Base-by-base conservation (phyloP, 106 monocot species). In the Dendrobium nobile region DNA sequence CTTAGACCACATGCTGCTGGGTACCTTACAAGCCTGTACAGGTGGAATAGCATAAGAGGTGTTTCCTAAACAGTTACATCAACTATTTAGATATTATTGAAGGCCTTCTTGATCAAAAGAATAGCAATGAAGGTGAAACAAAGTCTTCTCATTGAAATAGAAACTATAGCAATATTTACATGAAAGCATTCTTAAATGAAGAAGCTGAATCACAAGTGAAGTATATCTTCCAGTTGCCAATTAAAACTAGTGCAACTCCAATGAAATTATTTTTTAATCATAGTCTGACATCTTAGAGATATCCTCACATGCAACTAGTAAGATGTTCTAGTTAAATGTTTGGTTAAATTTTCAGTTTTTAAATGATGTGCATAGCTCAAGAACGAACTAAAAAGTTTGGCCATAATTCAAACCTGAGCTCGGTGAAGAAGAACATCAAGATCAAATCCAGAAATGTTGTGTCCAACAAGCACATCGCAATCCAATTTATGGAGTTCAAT, bases 401-500 rank as follows among this genome's bases (percentile, higher is more conserved):
- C 33, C 48, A 33, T 74, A 41, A 65, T 56, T 55, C 77, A 80
- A 77, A 97, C 97, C 97, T 97, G 97, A 81, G 90, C 86, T 86
- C 98, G 87, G 44, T 98, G 92, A 45, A 98, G 92, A 86, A 98
- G 94, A 72, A 98, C 88, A 83, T 98, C 98, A 81, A 98, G 88
- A 81, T 98, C 98, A 87, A 98, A 98, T 51, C 98, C 95, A 73
- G 98, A 98, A 72, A 98, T 98, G 74, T 98, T 98, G 75, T 98
- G 98, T 27, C 98, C 98, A 75, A 98, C 91, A 87, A 98, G 91
- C 77, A 91, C 88, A 85, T 98, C 98, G 81, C 86, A 86, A 72
- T 98, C 98, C 84, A 98, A 54, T 85, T 95, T 98, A 85, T 89
- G 87, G 58, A 98, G 81, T 82, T 98, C 92, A 77, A 91, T 89